These are phyloP conservation scores for Hypoxylon trugodes DNA, from an alignment of 495 filamentous ascomycete species.

Conservation along the genomic window DNA sequence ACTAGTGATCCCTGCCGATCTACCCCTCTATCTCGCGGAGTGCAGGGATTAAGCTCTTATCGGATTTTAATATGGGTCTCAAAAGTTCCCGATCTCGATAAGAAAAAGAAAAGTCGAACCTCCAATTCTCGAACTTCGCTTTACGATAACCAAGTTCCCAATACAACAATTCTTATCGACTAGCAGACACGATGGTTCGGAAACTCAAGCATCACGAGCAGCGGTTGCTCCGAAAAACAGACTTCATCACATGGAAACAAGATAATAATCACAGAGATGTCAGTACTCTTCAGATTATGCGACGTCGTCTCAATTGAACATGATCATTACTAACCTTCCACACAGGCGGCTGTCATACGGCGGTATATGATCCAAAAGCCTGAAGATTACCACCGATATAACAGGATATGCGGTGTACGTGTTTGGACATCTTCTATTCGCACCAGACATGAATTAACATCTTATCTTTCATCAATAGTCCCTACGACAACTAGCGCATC, in stretches of 20 bases:
- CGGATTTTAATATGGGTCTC: slow-evolving; percentile 19
- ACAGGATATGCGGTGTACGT: slow-evolving; percentile 76
- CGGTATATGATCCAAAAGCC: slow-evolving; percentile 90
- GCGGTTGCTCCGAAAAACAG: slow-evolving; percentile 82
- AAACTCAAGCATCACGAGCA: slow-evolving; percentile 94
- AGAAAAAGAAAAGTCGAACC: slow-evolving; percentile 33
- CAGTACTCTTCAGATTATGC: neutral
- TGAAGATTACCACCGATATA: slow-evolving; percentile 88
- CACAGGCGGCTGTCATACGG: slow-evolving; percentile 69
- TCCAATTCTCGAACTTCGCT: slow-evolving; percentile 6
- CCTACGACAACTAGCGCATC: slow-evolving; percentile 86
- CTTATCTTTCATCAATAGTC: slow-evolving; percentile 54
- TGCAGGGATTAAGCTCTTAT: slow-evolving; percentile 36
- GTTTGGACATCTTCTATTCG: neutral
- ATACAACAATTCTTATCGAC: neutral
- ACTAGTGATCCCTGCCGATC: too few relatives aligned
- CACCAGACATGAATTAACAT: slow-evolving; percentile 18
- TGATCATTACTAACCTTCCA: neutral
- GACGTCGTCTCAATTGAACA: neutral
- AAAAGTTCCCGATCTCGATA: slow-evolving; percentile 6
- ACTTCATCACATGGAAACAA: slow-evolving; percentile 92
- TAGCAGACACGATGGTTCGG: slow-evolving; percentile 70
- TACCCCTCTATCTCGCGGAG: slow-evolving; percentile 22
- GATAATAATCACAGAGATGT: slow-evolving; percentile 84
- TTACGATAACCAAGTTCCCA: neutral